Evolutionary conservation across 2,329 filamentous ascomycete species (phyloP).

Genomic region (Cytospora piceicola): DNA sequence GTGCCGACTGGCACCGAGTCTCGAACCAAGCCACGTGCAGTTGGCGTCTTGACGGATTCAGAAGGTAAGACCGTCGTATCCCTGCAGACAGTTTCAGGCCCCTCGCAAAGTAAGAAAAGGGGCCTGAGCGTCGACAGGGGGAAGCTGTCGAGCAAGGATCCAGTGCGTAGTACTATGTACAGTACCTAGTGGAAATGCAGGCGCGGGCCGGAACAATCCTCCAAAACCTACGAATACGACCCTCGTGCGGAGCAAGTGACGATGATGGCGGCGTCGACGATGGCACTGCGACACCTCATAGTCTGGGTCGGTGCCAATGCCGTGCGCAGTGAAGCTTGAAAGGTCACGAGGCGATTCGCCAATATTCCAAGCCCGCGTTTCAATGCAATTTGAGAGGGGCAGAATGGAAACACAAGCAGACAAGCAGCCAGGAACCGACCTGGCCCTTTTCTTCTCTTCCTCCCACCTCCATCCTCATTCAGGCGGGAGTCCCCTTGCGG

Average conservation of each 20-base stretch:
- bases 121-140: conserved; percentile 18
- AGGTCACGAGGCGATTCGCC: not conserved
- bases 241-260: conserved; percentile 19
- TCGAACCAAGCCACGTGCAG: conserved; percentile 14
- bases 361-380: not conserved
- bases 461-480: not conserved
- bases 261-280: conserved; percentile 14
- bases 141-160: conserved; percentile 12
- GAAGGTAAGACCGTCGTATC: conserved; percentile 13
- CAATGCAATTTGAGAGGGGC: not conserved
- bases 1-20: not conserved
- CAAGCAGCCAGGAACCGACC: not conserved
- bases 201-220: conserved; percentile 6
- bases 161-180: not conserved
- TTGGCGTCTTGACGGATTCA: conserved; percentile 7
- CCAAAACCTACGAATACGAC: conserved; percentile 21
- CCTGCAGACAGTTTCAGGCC: conserved; percentile 21
- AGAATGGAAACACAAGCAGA: not conserved
- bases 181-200: not conserved
- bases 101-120: conserved; percentile 5
- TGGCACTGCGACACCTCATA: conserved; percentile 17
- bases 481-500: not conserved
- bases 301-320: conserved; percentile 12
- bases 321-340: conserved; percentile 8
- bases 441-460: not conserved